Percentiles rank a stretch among this genome's conserved stretches.
phyloP scores from a whole-genome alignment of 1,139 yeast species.

The Kurtzmaniella quercitrusa region DNA sequence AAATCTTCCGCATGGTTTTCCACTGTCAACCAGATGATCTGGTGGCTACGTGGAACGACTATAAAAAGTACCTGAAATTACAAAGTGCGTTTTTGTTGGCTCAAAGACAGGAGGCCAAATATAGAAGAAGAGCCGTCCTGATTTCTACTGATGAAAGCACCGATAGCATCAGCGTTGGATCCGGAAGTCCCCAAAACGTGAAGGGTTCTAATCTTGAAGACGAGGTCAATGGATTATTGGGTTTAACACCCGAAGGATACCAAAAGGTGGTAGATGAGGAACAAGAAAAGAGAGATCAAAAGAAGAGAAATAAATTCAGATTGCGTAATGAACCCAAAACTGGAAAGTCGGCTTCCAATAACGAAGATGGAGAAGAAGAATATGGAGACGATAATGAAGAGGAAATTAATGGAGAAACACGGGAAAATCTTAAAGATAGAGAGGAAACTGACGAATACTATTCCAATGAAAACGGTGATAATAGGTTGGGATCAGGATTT shows the following conservation, averaged over 20 bases:
- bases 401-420: background rate
- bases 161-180: conserved; percentile 16
- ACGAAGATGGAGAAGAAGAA: conserved; percentile 7
- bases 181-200: conserved; percentile 5
- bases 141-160: conserved; percentile 9
- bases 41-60: conserved; percentile 86
- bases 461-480: background rate
- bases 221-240: conserved; percentile 2
- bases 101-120: conserved; percentile 39
- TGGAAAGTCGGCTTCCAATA: too few species aligned
- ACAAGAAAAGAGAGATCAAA: background rate
- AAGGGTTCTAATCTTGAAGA: background rate
- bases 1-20: conserved; percentile 77
- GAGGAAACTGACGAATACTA: conserved; percentile 6
- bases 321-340: too few species aligned
- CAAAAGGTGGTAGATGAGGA: background rate
- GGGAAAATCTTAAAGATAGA: background rate
- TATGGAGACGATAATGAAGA: conserved; percentile 7
- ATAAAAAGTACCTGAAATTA: conserved; percentile 63
- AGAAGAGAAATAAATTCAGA: conserved; percentile 1
- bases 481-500: background rate
- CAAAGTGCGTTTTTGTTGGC: conserved; percentile 52
- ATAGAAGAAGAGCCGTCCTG: conserved; percentile 17
- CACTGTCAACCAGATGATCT: conserved; percentile 93
- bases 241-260: background rate